Evolutionary conservation across 352 stramenopile genomes (phyloP).

Genomic region (Thraustochytrium striatum): DNA sequence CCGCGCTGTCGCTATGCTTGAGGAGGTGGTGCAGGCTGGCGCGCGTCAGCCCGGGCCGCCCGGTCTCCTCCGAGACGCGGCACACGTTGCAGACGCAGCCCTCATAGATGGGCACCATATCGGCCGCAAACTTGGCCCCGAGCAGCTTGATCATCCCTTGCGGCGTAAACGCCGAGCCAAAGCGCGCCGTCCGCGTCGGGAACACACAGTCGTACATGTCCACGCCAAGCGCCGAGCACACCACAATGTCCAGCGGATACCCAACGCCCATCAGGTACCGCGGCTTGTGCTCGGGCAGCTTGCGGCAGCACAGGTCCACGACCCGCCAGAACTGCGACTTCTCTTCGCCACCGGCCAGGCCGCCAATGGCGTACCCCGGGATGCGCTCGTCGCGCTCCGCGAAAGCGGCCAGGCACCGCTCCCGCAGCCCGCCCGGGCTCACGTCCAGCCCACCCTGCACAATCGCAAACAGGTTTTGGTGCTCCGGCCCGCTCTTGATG

Average conservation of each 20-base stretch:
- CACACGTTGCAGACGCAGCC: conserved; percentile 69
- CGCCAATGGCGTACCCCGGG: conserved; percentile 91
- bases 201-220: conserved; percentile 98
- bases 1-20: conserved; percentile 68
- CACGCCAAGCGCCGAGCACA: conserved; percentile 90
- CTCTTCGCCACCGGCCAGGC: conserved; percentile 77
- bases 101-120: conserved; percentile 65
- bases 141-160: conserved; percentile 70
- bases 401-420: conserved; percentile 83
- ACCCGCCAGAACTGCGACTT: conserved; percentile 91
- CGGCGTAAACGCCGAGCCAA: conserved; percentile 84
- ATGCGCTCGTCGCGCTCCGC: conserved; percentile 73
- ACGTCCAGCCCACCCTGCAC: conserved; percentile 90
- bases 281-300: conserved; percentile 84
- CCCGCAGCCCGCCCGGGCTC: conserved; percentile 76
- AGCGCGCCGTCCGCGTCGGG: conserved; percentile 88
- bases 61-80: conserved; percentile 44
- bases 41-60: conserved; percentile 62
- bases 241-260: conserved; percentile 92
- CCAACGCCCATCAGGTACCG: conserved; percentile 97
- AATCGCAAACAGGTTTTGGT: conserved; percentile 94
- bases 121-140: conserved; percentile 60
- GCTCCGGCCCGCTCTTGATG: conserved; percentile 57
- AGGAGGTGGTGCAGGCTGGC: conserved; percentile 67
- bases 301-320: conserved; percentile 61